Conservation (phyloP, 352 stramenopile genomes). For the Phytopythium vexans region DNA sequence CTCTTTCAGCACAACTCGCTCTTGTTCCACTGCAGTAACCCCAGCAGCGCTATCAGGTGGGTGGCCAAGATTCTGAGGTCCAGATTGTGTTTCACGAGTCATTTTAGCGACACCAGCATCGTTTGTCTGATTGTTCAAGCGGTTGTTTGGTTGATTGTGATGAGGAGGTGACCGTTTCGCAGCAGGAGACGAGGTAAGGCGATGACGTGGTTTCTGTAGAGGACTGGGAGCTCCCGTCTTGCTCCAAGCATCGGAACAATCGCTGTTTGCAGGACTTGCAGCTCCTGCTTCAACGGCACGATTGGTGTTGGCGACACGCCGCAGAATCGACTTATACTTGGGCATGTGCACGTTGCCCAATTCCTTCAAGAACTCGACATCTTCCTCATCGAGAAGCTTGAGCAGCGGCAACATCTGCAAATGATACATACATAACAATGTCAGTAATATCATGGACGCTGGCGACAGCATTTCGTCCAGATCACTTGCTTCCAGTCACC, state of each 20-base stretch:
- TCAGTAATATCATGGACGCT: neutral
- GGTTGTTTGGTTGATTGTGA: too few relatives aligned
- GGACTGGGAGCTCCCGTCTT: too few relatives aligned
- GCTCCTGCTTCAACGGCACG: neutral
- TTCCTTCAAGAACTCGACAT: slow-evolving; percentile 53
- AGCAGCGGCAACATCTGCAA: slow-evolving; percentile 1
- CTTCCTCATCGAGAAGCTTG: slow-evolving; percentile 65
- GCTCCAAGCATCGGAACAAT: neutral
- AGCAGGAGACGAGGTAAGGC: too few relatives aligned
- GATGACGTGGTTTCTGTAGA: too few relatives aligned
- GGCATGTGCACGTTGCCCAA: slow-evolving; percentile 63
- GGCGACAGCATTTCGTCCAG: neutral
- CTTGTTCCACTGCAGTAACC: too few relatives aligned
- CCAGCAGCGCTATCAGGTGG: too few relatives aligned
- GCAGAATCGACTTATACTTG: slow-evolving; percentile 54
- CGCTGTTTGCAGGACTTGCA: slow-evolving; percentile 7
- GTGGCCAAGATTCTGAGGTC: too few relatives aligned
- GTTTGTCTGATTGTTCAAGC: too few relatives aligned
- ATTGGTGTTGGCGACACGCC: slow-evolving; percentile 25
- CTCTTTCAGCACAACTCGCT: slow-evolving; percentile 41
- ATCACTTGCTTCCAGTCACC: slow-evolving; percentile 12
- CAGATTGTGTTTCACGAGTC: too few relatives aligned
- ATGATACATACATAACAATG: too few relatives aligned
- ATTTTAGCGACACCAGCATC: too few relatives aligned
- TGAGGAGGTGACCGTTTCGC: too few relatives aligned